These are phyloP conservation scores for Pachysolen tannophilus DNA, from an alignment of 805 yeast genomes.

Conservation along the genomic window DNA sequence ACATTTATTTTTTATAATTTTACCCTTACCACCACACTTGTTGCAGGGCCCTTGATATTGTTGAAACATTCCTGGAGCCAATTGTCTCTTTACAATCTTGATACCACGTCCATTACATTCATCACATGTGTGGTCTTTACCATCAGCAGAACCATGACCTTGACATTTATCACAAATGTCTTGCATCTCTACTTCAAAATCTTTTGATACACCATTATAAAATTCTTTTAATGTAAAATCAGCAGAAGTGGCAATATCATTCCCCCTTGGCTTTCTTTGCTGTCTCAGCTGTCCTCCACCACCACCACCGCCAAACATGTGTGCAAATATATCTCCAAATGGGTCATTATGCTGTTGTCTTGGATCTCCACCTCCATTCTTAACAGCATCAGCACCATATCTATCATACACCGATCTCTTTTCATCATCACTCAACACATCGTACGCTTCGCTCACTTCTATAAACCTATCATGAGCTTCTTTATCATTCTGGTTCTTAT, in stretches of 20 bases:
- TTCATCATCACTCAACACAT: constrained; percentile 65
- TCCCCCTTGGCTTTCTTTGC: constrained; percentile 49
- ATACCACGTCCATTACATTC: constrained; percentile 75
- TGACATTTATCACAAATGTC: constrained; percentile 70
- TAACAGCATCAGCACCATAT: constrained; percentile 70
- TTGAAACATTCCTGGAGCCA: constrained; percentile 90
- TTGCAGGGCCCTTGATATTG: constrained; percentile 76
- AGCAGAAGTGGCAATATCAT: constrained; percentile 48
- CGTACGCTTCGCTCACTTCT: constrained; percentile 91
- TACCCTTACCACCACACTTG: constrained; percentile 73
- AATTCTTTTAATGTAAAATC: constrained; percentile 55
- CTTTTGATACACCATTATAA: constrained; percentile 58
- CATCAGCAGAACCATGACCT: constrained; percentile 84
- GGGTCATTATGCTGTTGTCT: constrained; percentile 34
- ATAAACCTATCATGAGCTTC: constrained; percentile 81
- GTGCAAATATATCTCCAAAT: constrained; percentile 40
- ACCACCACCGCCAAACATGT: constrained; percentile 59
- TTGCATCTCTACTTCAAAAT: constrained; percentile 58
- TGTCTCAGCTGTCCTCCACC: constrained; percentile 32
- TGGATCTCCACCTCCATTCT: constrained; percentile 40
- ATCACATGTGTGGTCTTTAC: constrained; percentile 54
- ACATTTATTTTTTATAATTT: constrained; percentile 57
- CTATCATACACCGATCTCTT: constrained; percentile 63
- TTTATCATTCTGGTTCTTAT: constrained; percentile 78
- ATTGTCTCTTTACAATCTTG: constrained; percentile 53